phyloP scores from a whole-genome alignment of 2,329 filamentous ascomycete genomes.

The Purpureocillium lavendulum region DNA sequence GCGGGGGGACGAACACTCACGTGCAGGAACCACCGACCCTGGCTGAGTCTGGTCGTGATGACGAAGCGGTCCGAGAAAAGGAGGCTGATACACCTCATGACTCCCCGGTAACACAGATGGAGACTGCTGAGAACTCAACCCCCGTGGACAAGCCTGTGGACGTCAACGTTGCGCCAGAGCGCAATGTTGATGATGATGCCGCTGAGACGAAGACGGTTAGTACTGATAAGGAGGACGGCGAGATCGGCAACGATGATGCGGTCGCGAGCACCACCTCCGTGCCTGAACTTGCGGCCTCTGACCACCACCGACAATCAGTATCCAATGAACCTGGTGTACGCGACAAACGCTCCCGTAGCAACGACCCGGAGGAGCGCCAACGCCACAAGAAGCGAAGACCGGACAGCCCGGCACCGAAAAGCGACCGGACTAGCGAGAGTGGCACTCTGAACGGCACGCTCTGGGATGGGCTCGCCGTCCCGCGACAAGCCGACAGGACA shows the following conservation, averaged over 20 bases:
- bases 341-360: slow-evolving; percentile 4
- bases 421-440: background rate
- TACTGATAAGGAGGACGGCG: slow-evolving; percentile 3
- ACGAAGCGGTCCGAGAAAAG: too few relatives aligned
- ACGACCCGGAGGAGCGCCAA: slow-evolving; percentile 6
- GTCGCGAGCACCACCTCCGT: background rate
- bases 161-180: too few relatives aligned
- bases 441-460: slow-evolving; percentile 1
- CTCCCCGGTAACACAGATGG: background rate
- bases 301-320: too few relatives aligned
- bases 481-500: slow-evolving; percentile 5
- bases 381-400: slow-evolving; percentile 4
- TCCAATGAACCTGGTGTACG: too few relatives aligned
- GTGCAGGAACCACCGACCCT: too few relatives aligned
- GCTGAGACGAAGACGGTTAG: background rate
- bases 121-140: background rate
- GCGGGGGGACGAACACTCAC: too few relatives aligned
- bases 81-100: too few relatives aligned
- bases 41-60: too few relatives aligned
- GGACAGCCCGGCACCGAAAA: background rate
- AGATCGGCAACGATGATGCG: slow-evolving; percentile 1
- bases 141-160: too few relatives aligned
- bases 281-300: too few relatives aligned
- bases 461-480: slow-evolving; percentile 4
- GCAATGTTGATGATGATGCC: background rate